Conservation (phyloP, 306 rosid species). For the Mimosa bimucronata region DNA sequence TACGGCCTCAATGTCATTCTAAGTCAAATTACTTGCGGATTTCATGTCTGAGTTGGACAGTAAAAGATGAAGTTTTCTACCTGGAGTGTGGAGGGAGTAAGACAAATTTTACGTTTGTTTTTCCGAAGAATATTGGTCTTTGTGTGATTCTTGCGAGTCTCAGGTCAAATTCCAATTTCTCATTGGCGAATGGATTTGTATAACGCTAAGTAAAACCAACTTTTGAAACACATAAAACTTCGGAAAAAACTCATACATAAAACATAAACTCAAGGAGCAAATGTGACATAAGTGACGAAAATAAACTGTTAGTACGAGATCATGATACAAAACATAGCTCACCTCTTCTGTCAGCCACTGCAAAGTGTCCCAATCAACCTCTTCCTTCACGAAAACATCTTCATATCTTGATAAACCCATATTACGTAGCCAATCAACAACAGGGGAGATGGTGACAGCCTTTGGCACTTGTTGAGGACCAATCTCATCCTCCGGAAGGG, state of each 20-base stretch:
- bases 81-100: slow-evolving; percentile 8
- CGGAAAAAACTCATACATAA: background rate
- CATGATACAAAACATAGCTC: slow-evolving; percentile 14
- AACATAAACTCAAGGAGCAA: slow-evolving; percentile 11
- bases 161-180: slow-evolving; percentile 1
- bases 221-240: background rate
- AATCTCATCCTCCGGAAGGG: slow-evolving; percentile 36
- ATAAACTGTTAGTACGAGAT: background rate
- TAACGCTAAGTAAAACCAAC: background rate
- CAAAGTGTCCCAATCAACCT: slow-evolving; percentile 81
- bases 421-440: slow-evolving; percentile 64
- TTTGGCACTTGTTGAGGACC: slow-evolving; percentile 41
- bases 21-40: slow-evolving; percentile 31
- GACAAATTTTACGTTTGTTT: background rate
- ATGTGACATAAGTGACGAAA: background rate
- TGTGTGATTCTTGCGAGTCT: background rate
- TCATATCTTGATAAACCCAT: slow-evolving; percentile 74
- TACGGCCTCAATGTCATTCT: slow-evolving; percentile 23
- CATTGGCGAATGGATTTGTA: background rate
- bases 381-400: slow-evolving; percentile 72
- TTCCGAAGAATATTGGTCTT: background rate
- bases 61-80: slow-evolving; percentile 5
- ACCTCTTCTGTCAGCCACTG: slow-evolving; percentile 92
- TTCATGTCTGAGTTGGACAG: slow-evolving; percentile 12
- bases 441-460: slow-evolving; percentile 45